phyloP scores from a whole-genome alignment of 305 asterid species.

The Solanum hybrid region DNA sequence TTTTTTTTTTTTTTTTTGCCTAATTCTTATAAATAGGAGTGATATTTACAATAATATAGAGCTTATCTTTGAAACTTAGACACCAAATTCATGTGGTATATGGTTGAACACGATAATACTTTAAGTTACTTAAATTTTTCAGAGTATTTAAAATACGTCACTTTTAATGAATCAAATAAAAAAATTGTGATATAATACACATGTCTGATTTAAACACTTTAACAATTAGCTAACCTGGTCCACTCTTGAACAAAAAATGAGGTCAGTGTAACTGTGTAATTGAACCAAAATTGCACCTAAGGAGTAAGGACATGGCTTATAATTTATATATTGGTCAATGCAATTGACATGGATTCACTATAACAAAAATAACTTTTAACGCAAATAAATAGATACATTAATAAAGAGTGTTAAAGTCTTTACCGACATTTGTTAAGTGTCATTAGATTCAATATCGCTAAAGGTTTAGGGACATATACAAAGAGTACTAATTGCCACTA shows the following conservation, averaged over 20 bases:
- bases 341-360: background rate
- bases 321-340: background rate
- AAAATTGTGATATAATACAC: background rate
- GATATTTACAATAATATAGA: background rate
- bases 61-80: background rate
- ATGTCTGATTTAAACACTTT: background rate
- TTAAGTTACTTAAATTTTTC: background rate
- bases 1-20: background rate
- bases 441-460: too few species aligned
- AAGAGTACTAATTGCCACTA: too few species aligned
- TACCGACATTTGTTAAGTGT: too few species aligned
- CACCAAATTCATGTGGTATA: background rate
- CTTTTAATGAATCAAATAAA: background rate
- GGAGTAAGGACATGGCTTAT: background rate
- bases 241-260: background rate
- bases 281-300: background rate
- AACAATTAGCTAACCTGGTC: background rate
- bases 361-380: too few species aligned
- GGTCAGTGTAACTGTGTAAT: background rate
- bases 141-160: background rate
- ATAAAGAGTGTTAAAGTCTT: too few species aligned
- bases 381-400: too few species aligned
- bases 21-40: background rate
- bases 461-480: too few species aligned
- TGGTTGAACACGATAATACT: background rate